A percentile compares a stretch with the other conserved stretches of the same genome.
These are phyloP conservation scores for Scedosporium aurantiacum DNA, from an alignment of 2,329 filamentous ascomycete species.

Conservation along the genomic window DNA sequence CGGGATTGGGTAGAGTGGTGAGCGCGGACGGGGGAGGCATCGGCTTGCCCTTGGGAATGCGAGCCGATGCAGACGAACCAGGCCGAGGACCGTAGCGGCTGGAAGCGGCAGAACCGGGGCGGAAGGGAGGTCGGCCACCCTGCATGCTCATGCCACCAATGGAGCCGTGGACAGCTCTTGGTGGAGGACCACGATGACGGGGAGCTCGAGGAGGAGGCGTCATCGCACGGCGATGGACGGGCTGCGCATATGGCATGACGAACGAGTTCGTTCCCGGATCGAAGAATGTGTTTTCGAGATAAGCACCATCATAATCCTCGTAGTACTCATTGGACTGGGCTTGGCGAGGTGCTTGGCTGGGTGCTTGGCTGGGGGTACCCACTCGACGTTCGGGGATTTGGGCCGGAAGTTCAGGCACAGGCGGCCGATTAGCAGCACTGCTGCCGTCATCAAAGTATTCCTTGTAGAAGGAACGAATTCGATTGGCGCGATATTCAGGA, in stretches of 20 bases:
- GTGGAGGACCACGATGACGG: slow-evolving; percentile 30
- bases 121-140: slow-evolving; percentile 21
- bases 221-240: slow-evolving; percentile 83
- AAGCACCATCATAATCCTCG: slow-evolving; percentile 64
- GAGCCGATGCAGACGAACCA: slow-evolving; percentile 51
- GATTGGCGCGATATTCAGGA: slow-evolving; percentile 86
- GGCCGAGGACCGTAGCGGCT: slow-evolving; percentile 39
- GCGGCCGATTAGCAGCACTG: slow-evolving; percentile 23
- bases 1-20: slow-evolving; percentile 70
- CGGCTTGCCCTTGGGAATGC: slow-evolving; percentile 11
- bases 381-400: background rate
- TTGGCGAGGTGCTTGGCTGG: background rate
- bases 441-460: slow-evolving; percentile 89
- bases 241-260: slow-evolving; percentile 74
- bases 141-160: slow-evolving; percentile 36
- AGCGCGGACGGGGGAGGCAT: slow-evolving; percentile 63
- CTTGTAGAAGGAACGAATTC: slow-evolving; percentile 98
- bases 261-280: slow-evolving; percentile 60
- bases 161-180: slow-evolving; percentile 34
- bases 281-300: slow-evolving; percentile 58
- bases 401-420: slow-evolving; percentile 20
- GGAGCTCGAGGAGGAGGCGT: slow-evolving; percentile 67
- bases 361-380: background rate
- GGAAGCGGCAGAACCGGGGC: slow-evolving; percentile 21
- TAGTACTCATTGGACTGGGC: slow-evolving; percentile 40